Percentiles rank a stretch among this genome's conserved stretches.
Conservation (phyloP, 805 yeast species). For the Yarrowia keelungensis region DNA sequence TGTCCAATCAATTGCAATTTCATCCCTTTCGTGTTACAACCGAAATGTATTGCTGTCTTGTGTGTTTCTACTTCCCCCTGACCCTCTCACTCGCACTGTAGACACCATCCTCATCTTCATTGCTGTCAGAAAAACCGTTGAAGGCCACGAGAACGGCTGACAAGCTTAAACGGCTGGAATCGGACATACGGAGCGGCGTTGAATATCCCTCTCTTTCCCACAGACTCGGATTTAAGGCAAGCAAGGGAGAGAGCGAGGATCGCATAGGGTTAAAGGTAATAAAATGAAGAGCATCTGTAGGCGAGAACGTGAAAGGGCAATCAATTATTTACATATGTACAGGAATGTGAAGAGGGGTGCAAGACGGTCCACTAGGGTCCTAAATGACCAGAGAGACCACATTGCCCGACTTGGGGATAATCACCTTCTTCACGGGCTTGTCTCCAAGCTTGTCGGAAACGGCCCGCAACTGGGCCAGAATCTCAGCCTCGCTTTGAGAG, state of each 20-base stretch:
- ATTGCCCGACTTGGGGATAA: constrained; percentile 25
- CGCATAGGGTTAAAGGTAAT: neutral
- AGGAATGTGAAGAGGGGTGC: too few species aligned
- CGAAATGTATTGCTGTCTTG: too few species aligned
- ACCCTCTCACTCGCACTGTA: too few species aligned
- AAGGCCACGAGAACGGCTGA: constrained; percentile 22
- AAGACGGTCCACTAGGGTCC: too few species aligned
- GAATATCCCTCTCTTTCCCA: constrained; percentile 14
- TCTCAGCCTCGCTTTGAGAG: constrained; percentile 21
- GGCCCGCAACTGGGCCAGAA: constrained; percentile 13
- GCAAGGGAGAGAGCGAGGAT: constrained; percentile 16
- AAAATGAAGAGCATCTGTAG: neutral
- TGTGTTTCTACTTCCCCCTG: too few species aligned
- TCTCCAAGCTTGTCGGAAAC: constrained; percentile 29
- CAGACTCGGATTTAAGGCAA: constrained; percentile 16
- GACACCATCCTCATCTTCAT: too few species aligned
- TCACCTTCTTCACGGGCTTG: constrained; percentile 17
- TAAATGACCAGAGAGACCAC: constrained; percentile 29
- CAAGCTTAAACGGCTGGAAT: constrained; percentile 29
- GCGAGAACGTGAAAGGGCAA: too few species aligned
- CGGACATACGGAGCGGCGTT: constrained; percentile 33
- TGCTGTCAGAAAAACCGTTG: constrained; percentile 14
- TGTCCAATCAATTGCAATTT: too few species aligned
- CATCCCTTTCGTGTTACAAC: too few species aligned
- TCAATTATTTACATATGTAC: neutral